Base-by-base conservation (phyloP, 2,329 filamentous ascomycete genomes). In the Neoarthrinium moseri region DNA sequence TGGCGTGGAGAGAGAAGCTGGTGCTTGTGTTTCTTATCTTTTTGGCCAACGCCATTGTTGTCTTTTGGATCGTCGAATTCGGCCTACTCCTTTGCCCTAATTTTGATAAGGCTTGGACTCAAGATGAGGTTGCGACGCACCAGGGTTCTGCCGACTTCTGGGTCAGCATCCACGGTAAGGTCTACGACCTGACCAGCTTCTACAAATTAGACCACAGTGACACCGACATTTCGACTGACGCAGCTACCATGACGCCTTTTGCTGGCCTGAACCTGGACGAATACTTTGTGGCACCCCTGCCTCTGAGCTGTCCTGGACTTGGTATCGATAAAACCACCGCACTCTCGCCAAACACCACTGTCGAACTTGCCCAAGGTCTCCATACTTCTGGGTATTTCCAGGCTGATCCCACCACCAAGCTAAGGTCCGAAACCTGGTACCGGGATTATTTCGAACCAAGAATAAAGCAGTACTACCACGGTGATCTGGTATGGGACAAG, bases 1-100 rank as follows among this genome's bases (percentile, higher is more conserved):
- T 96, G 82, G 94, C 94, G 0, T 99, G 94, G 94, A 82, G 94
- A 67, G 94, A 99, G 62, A 99, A 99, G 69, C 42, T 99, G 10
- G 86, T 94, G 0, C 73, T 99, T 10, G 83, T 91, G 37, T 73
- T 88, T 48, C 58, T 96, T 43, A 97, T 99, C 56, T 63, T 88
- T 23, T 58, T 99, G 11, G 69, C 95, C 55, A 99, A 99, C 67
- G 90, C 64, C 30, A 61, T 81, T 22, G 81, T 99, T 50, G 76
- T 96, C 47, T 99, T 99, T 71, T 96, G 90, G 80, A 96, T 99
- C 57, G 80, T 96, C 52, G 81, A 71, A 30, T 94, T 99, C 57
- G 91, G 92, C 26, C 82, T 79, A 45, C 66, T 99, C 2, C 74
- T 97, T 3, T 99, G 94, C 62, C 94, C 94, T 12, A 91, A 96